Evolutionary conservation across 1,139 yeast genomes (phyloP), one percentile per base, ranked within the genome.

Genomic region (Candida smagusa): DNA sequence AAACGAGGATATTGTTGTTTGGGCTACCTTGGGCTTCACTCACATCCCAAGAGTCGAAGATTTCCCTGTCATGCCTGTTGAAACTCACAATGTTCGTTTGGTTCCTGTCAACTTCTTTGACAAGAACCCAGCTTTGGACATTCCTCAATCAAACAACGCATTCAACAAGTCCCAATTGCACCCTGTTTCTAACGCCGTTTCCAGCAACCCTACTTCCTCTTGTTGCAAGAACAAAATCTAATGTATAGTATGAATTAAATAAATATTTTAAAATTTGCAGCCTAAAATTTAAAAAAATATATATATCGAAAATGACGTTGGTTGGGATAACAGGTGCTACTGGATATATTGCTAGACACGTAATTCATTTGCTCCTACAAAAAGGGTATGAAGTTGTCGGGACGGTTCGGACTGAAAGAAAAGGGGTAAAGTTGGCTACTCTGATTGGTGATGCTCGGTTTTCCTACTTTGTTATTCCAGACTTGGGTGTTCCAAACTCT

Each of bases 41-140:
- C 96, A 87, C 59, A 79, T 86, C 54, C 95, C 95, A 50, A 77
- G 90, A 55, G 84, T 84, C 26, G 96, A 87, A 67, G 95, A 87
- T 63, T 87, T 85, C 84, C 95, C 95, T 38, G 94, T 87, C 44
- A 87, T 87, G 96, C 94, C 95, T 31, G 85, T 81, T 41, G 95
- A 87, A 67, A 79, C 79, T 50, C 75, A 71, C 53, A 82, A 75
- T 57, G 80, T 86, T 50, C 74, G 79, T 45, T 72, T 87, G 45
- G 72, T 75, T 37, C 96, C 96, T 37, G 67, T 74, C 53, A 87
- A 87, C 45, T 87, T 87, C 78, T 87, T 85, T 61, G 80, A 80
- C 50, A 79, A 68, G 58, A 86, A 86, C 62, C 96, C 96, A 22
- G 90, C 90, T 29, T 70, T 87, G 58, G 94, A 85, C 55, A 70